Evolutionary conservation across 306 rosid genomes (phyloP), one percentile per base, ranked within the genome.

Genomic region (Castanea crenata): DNA sequence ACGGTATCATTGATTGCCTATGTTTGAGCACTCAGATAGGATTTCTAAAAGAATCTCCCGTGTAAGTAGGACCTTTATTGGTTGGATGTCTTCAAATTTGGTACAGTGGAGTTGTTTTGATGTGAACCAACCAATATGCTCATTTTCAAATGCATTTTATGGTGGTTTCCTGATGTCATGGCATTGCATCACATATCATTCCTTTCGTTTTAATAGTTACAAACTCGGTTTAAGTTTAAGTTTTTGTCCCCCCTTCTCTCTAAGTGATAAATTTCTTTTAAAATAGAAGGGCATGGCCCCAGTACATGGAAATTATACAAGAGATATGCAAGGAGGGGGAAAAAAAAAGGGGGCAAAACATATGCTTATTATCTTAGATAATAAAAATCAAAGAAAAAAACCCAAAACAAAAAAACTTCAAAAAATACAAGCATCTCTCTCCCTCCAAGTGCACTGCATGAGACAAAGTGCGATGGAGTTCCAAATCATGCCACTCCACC

Each of bases 11-110:
- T 59, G 16, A 59, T 59, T 59, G 27, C 6, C 1, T 8, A 1
- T 19, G 15, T 5, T 31, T 5, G 3, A 14, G 23, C 31, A 7
- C 51, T 18, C 25, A 15, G 5, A 8, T 18, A 5, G 9, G 54
- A 65, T 34, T 34, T 4, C 49, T 65, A 31, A 20, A 55, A 29
- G 1, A 12, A 55, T 76, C 55, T 54, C 4, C 44, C 51, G 2
- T 13, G 18, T 18, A 52, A 44, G 67, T 51, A 73, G 72, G 83
- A 29, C 72, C 59, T 49, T 35, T 11, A 32, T 69, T 6, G 58
- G 56, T 15, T 62, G 64, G 51, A 63, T 52, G 70, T 79, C 81
- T 23, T 75, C 31, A 32, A 69, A 61, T 6, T 23, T 71, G 78
- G 59, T 4, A 67, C 71, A 63, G 70, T 21, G 74, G 35, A 16